Conservation (phyloP, 495 filamentous ascomycete genomes). For the Aspergillus conjunctus region DNA sequence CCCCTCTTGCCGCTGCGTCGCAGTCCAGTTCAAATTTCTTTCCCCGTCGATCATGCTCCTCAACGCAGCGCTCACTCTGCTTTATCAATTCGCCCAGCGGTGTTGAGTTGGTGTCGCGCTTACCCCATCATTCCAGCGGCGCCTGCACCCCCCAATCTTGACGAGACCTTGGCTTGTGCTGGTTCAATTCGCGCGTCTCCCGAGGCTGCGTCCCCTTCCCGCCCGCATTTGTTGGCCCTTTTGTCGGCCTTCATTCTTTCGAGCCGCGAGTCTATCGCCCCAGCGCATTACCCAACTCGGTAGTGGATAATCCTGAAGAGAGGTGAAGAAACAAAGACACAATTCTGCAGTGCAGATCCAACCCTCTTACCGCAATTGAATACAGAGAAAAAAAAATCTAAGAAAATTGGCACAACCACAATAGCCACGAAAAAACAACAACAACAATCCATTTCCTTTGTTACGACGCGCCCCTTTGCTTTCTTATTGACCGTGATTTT, state of each 20-base stretch:
- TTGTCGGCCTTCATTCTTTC: constrained; percentile 19
- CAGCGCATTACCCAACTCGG: constrained; percentile 23
- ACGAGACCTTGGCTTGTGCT: constrained; percentile 22
- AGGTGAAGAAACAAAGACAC: constrained; percentile 18
- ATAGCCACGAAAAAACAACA: constrained; percentile 8
- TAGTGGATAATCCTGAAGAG: constrained; percentile 17
- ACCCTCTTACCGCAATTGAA: constrained; percentile 16
- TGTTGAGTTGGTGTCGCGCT: constrained; percentile 23
- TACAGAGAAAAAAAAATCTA: constrained; percentile 8
- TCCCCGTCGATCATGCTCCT: constrained; percentile 29
- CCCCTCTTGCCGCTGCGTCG: constrained; percentile 20
- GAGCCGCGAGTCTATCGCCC: constrained; percentile 13
- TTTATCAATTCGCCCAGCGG: constrained; percentile 29
- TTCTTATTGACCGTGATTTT: constrained; percentile 12
- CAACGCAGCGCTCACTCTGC: constrained; percentile 21
- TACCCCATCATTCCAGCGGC: not conserved
- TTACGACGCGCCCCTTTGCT: constrained; percentile 20
- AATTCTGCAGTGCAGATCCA: constrained; percentile 33
- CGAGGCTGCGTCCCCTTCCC: constrained; percentile 22
- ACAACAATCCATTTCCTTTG: constrained; percentile 19
- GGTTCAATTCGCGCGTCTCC: constrained; percentile 28
- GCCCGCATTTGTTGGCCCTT: constrained; percentile 26
- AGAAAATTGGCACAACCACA: constrained; percentile 9
- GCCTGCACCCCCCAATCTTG: constrained; percentile 1
- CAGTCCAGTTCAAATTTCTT: constrained; percentile 9